These are phyloP conservation scores for Aspergillus fumigatus DNA, from an alignment of 2,329 filamentous ascomycete species.

Conservation along the genomic window DNA sequence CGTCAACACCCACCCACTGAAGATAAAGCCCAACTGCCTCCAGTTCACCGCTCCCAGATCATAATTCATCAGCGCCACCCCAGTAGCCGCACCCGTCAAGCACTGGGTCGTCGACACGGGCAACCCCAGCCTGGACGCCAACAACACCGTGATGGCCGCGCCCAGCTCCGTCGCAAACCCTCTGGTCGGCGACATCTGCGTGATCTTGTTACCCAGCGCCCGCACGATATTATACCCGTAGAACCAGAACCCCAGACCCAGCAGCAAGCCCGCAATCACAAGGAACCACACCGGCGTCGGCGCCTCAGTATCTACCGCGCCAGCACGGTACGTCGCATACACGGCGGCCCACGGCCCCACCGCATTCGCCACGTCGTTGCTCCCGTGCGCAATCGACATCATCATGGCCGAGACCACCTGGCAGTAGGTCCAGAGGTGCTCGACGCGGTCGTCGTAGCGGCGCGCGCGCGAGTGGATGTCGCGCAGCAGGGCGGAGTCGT, in stretches of 20 bases:
- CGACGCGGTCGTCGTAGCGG: conserved; percentile 45
- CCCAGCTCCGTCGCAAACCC: conserved; percentile 37
- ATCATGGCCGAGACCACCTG: conserved; percentile 41
- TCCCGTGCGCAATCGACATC: conserved; percentile 43
- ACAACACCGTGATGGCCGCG: conserved; percentile 37
- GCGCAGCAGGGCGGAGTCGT: conserved; percentile 36
- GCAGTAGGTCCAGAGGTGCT: conserved; percentile 46
- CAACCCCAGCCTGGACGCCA: conserved; percentile 31
- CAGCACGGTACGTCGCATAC: conserved; percentile 34
- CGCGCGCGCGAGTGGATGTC: conserved; percentile 39
- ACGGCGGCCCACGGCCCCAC: conserved; percentile 39
- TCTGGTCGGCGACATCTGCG: conserved; percentile 33
- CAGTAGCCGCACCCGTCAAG: conserved; percentile 32
- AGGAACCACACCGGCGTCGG: conserved; percentile 40
- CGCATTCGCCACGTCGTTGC: conserved; percentile 43
- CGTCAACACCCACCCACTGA: conserved; percentile 44
- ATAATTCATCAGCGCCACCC: conserved; percentile 35
- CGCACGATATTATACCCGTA: conserved; percentile 41
- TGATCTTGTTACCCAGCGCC: conserved; percentile 41
- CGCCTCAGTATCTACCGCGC: conserved; percentile 28
- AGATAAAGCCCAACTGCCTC: conserved; percentile 42
- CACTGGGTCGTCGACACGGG: conserved; percentile 39
- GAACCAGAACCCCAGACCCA: conserved; percentile 42
- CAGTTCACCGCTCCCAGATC: conserved; percentile 42
- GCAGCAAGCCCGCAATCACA: conserved; percentile 34